Evolutionary conservation across 148 eudicot genomes (phyloP).

Genomic region (Salicornia ramosissima): DNA sequence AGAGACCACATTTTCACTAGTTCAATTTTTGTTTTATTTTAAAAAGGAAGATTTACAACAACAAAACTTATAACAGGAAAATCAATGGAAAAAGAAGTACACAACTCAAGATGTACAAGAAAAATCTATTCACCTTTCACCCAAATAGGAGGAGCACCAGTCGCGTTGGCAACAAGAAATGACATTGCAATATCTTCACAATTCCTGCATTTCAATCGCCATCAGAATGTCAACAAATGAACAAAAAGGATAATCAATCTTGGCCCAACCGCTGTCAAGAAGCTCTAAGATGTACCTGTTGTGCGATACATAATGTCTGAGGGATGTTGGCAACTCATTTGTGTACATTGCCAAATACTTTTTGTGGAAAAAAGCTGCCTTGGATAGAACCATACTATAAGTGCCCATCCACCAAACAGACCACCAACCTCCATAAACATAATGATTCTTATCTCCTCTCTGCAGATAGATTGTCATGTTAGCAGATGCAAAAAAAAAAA

Average conservation of each 20-base stretch:
- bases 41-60: no score
- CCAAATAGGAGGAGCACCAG: slow-evolving; percentile 87
- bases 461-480: slow-evolving; percentile 26
- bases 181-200: slow-evolving; percentile 99
- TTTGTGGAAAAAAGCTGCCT: slow-evolving; percentile 90
- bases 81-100: slow-evolving; percentile 2
- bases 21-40: no score
- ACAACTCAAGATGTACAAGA: neutral
- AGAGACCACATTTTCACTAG: neutral
- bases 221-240: slow-evolving; percentile 4
- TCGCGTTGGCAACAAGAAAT: slow-evolving; percentile 83
- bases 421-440: slow-evolving; percentile 91
- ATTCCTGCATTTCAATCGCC: slow-evolving; percentile 49
- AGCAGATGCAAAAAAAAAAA: slow-evolving; percentile 4
- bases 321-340: slow-evolving; percentile 70
- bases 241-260: slow-evolving; percentile 5
- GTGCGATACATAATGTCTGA: slow-evolving; percentile 61
- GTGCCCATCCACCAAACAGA: slow-evolving; percentile 97
- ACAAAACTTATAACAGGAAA: no score
- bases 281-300: slow-evolving; percentile 48
- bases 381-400: slow-evolving; percentile 84
- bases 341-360: slow-evolving; percentile 76
- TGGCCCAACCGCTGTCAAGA: neutral
- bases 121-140: slow-evolving; percentile 63
- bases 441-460: slow-evolving; percentile 36